phyloP scores from a whole-genome alignment of 352 stramenopile genomes.

The Blastocystis sp. region DNA sequence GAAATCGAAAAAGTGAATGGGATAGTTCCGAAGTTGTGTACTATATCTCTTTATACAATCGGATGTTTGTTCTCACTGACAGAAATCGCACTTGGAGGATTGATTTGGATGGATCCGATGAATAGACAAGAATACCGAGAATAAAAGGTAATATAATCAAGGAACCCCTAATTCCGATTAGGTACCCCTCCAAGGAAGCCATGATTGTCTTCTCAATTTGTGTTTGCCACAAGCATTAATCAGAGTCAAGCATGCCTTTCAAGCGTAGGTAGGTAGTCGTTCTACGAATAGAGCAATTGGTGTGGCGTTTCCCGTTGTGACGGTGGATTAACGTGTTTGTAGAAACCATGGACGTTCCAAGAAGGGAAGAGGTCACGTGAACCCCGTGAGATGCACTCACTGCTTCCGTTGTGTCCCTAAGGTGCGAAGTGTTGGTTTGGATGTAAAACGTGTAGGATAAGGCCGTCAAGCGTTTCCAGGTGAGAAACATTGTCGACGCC shows the following conservation, averaged over 20 bases:
- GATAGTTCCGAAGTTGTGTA: neutral
- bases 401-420: constrained; percentile 44
- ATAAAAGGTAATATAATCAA: neutral
- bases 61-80: neutral
- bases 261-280: constrained; percentile 53
- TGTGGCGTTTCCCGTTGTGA: neutral
- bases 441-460: constrained; percentile 67
- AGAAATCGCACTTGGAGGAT: neutral
- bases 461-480: constrained; percentile 80
- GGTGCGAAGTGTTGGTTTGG: neutral
- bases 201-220: neutral
- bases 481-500: constrained; percentile 73
- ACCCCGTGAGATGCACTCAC: constrained; percentile 43
- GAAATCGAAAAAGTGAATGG: neutral
- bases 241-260: constrained; percentile 36
- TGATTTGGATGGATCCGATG: neutral
- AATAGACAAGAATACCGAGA: neutral
- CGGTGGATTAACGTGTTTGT: neutral
- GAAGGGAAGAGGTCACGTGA: constrained; percentile 57
- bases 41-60: neutral
- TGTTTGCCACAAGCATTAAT: constrained; percentile 12
- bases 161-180: neutral
- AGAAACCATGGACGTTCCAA: constrained; percentile 57
- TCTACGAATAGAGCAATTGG: neutral
- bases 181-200: neutral